Conservation (phyloP, 352 stramenopile species). For the Phytophthora crassamura region DNA sequence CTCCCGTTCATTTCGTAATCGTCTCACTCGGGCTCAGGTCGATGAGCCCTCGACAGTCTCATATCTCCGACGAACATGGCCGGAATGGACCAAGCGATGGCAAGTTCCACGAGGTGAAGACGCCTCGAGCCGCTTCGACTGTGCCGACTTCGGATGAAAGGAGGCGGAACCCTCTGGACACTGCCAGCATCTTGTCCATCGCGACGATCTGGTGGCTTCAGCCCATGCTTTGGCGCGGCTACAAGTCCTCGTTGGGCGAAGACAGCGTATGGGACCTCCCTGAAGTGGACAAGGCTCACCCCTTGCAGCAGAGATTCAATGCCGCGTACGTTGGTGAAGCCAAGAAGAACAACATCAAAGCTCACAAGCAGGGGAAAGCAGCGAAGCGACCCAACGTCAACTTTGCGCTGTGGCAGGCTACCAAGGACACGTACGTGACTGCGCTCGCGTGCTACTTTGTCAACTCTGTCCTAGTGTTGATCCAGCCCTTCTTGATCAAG, state of each 20-base stretch:
- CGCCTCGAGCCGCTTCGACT: neutral
- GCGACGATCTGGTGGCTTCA: constrained; percentile 54
- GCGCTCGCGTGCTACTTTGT: constrained; percentile 3
- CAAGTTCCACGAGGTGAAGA: neutral
- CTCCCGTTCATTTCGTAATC: too few relatives aligned
- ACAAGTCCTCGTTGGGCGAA: constrained; percentile 36
- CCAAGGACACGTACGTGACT: constrained; percentile 21
- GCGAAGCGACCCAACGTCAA: constrained; percentile 32
- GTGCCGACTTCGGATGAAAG: neutral
- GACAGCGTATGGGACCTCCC: constrained; percentile 43
- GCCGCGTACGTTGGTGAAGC: constrained; percentile 32
- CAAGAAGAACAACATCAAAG: neutral
- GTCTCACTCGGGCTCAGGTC: too few relatives aligned
- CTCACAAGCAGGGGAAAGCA: neutral
- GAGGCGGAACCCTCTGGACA: constrained; percentile 34
- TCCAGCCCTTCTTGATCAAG: constrained; percentile 61
- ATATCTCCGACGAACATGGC: too few relatives aligned
- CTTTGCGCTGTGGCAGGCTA: constrained; percentile 41
- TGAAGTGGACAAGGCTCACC: constrained; percentile 32
- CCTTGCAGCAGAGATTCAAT: constrained; percentile 43
- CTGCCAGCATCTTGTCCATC: constrained; percentile 39
- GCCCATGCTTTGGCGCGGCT: constrained; percentile 40
- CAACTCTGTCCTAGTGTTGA: neutral
- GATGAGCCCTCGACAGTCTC: too few relatives aligned
- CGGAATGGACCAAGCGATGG: too few relatives aligned